Evolutionary conservation across 345 rosid species (phyloP).

Genomic region (Microcos paniculata): DNA sequence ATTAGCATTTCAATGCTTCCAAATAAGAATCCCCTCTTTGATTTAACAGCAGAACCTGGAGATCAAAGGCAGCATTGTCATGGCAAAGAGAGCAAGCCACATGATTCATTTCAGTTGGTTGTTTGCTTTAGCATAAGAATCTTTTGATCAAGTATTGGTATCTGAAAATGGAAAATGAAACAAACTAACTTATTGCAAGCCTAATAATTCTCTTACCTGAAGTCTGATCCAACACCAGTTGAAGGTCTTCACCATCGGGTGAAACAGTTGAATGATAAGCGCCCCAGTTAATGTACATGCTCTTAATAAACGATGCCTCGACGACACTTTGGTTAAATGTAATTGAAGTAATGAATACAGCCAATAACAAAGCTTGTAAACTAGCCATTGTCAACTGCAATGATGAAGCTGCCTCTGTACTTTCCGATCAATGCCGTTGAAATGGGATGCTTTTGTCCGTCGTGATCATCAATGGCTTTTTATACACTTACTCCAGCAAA

Average conservation of each 20-base stretch:
- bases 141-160: background rate
- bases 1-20: constrained; percentile 80
- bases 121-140: background rate
- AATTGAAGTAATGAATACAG: constrained; percentile 30
- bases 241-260: constrained; percentile 42
- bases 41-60: constrained; percentile 57
- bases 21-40: constrained; percentile 60
- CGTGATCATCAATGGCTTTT: constrained; percentile 5
- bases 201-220: constrained; percentile 36
- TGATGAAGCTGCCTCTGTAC: background rate
- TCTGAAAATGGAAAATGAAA: background rate
- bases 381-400: constrained; percentile 38
- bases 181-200: background rate
- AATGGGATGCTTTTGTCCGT: constrained; percentile 21
- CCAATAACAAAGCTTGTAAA: constrained; percentile 22
- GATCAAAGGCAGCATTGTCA: background rate
- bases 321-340: constrained; percentile 38
- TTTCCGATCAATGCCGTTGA: constrained; percentile 2
- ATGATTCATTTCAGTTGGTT: background rate
- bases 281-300: constrained; percentile 69
- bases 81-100: background rate
- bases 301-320: constrained; percentile 45
- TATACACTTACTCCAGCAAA: constrained; percentile 18
- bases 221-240: constrained; percentile 58
- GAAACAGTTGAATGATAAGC: constrained; percentile 32